Percentiles rank a stretch among this genome's conserved stretches.
Conservation (phyloP, 495 filamentous ascomycete species). For the Baudoinia panamericana region DNA sequence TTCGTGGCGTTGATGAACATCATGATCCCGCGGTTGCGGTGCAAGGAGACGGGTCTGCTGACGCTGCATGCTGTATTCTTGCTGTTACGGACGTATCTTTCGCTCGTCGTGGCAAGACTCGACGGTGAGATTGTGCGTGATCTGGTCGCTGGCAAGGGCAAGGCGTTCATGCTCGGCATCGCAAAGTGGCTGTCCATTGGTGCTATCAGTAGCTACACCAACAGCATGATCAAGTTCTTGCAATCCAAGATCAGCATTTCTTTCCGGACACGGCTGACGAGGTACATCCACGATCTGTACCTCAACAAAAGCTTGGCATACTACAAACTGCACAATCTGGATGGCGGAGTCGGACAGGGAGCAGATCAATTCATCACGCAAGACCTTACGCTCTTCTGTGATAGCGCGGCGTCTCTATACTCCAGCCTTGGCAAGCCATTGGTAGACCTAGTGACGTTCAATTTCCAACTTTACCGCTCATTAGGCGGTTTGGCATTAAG, state of each 20-base stretch:
- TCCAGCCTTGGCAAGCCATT: slow-evolving; percentile 93
- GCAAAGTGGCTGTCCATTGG: slow-evolving; percentile 68
- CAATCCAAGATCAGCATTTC: slow-evolving; percentile 97
- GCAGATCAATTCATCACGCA: slow-evolving; percentile 97
- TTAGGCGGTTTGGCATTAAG: slow-evolving; percentile 78
- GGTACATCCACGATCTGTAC: slow-evolving; percentile 97
- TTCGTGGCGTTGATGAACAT: slow-evolving; percentile 91
- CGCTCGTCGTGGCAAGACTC: slow-evolving; percentile 77
- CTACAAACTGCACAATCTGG: slow-evolving; percentile 88
- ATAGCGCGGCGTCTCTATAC: slow-evolving; percentile 81
- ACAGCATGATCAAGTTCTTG: slow-evolving; percentile 95
- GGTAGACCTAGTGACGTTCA: slow-evolving; percentile 91
- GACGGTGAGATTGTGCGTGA: slow-evolving; percentile 96
- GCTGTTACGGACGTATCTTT: slow-evolving; percentile 84
- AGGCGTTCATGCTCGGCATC: slow-evolving; percentile 75
- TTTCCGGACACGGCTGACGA: slow-evolving; percentile 87
- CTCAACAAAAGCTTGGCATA: slow-evolving; percentile 88
- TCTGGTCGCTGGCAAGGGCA: slow-evolving; percentile 86
- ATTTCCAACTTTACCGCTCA: slow-evolving; percentile 87
- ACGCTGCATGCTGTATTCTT: slow-evolving; percentile 79
- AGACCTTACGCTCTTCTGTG: slow-evolving; percentile 89
- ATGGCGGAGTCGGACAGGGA: slow-evolving; percentile 81
- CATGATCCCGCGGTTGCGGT: slow-evolving; percentile 89
- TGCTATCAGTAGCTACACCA: slow-evolving; percentile 74
- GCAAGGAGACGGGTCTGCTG: slow-evolving; percentile 85